phyloP scores from a whole-genome alignment of 2,329 filamentous ascomycete genomes.

The Colletotrichum sp. region DNA sequence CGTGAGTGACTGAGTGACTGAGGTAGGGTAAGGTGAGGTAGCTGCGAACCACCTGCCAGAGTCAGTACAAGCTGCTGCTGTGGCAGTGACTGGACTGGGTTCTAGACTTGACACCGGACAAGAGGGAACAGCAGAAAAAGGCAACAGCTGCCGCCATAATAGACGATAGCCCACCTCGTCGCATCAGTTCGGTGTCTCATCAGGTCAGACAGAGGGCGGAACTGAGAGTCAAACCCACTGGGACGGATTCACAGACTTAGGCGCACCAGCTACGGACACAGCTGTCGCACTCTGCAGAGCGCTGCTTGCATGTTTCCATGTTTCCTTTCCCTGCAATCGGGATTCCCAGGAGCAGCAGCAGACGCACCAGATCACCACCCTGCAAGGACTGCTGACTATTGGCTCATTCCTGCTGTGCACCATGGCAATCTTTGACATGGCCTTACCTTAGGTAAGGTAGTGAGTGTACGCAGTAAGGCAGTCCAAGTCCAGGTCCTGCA shows the following conservation, averaged over 20 bases:
- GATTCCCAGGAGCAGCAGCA: constrained; percentile 1
- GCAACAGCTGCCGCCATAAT: not conserved
- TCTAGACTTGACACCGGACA: not conserved
- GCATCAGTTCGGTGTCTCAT: not conserved
- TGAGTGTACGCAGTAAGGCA: not conserved
- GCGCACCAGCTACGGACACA: not conserved
- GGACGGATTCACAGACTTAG: not conserved
- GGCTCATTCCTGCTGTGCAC: not conserved
- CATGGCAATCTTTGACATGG: not conserved
- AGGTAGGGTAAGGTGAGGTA: not conserved
- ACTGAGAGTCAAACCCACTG: not conserved
- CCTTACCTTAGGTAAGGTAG: not conserved
- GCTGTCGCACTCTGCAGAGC: not conserved
- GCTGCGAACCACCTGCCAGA: not conserved
- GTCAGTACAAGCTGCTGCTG: not conserved
- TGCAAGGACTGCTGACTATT: not conserved
- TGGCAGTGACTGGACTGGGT: not conserved
- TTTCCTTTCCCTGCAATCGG: not conserved
- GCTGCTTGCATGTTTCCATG: not conserved
- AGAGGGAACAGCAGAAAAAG: not conserved
- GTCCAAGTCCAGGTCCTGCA: not conserved
- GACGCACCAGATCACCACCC: not conserved
- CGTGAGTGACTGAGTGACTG: not conserved
- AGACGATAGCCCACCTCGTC: not conserved
- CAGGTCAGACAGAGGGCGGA: not conserved